phyloP scores from a whole-genome alignment of 106 monocot species.

The Agapanthus africanus region DNA sequence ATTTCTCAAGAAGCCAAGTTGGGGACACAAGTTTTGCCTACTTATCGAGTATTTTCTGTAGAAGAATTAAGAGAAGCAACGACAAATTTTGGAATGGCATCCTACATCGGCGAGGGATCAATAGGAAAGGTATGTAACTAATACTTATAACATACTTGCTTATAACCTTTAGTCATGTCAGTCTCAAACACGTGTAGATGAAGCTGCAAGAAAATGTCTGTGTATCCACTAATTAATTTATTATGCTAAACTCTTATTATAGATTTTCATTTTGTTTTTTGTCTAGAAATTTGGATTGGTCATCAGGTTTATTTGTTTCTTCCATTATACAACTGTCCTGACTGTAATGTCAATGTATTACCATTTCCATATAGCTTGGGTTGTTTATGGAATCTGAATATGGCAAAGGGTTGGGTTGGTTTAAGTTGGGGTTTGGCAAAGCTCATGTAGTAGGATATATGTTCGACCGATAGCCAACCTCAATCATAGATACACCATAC shows the following conservation, averaged over 20 bases:
- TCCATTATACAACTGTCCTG: neutral
- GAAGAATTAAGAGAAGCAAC: constrained; percentile 87
- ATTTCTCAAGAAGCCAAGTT: constrained; percentile 68
- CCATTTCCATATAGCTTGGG: neutral
- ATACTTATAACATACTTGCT: neutral
- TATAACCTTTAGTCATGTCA: neutral
- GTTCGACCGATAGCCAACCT: no score
- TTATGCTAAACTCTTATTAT: neutral
- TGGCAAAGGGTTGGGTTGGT: no score
- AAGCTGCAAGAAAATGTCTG: neutral
- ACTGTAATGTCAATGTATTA: neutral
- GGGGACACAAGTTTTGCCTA: constrained; percentile 63
- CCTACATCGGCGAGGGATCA: constrained; percentile 77
- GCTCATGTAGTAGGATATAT: no score
- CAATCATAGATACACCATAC: no score
- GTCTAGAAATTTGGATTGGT: neutral
- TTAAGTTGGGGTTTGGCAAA: no score
- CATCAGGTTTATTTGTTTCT: neutral
- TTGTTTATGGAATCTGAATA: no score
- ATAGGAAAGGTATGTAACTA: constrained; percentile 59
- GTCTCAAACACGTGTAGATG: neutral
- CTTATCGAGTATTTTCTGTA: constrained; percentile 63
- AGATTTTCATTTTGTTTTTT: neutral
- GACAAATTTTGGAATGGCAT: constrained; percentile 52
- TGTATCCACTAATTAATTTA: neutral